These are phyloP conservation scores for Daucus carota DNA, from an alignment of 129 eudicot species.

Conservation along the genomic window DH1_v3.0 NC_030383.2:52319501-52320000, in stretches of 20 bases:
- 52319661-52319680: background rate
- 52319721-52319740: constrained; percentile 98
- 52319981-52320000: background rate
- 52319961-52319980: background rate
- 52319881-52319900: background rate
- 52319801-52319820: constrained; percentile 69
- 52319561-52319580: background rate
- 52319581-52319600: background rate
- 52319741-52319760: constrained; percentile 97
- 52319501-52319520: background rate
- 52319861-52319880: background rate
- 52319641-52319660: background rate
- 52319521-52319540: background rate
- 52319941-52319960: background rate
- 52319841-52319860: background rate
- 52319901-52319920: background rate
- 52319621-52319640: background rate
- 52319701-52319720: constrained; percentile 84
- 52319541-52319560: background rate
- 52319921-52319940: background rate
- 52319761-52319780: constrained; percentile 98
- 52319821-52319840: background rate
- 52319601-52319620: background rate
- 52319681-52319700: constrained; percentile 52
- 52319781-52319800: constrained; percentile 97